Percentiles rank a stretch among this genome's conserved stretches.
These are phyloP conservation scores for Trypanosoma rangeli DNA, from an alignment of 208 protist species.

Conservation along the genomic window DNA sequence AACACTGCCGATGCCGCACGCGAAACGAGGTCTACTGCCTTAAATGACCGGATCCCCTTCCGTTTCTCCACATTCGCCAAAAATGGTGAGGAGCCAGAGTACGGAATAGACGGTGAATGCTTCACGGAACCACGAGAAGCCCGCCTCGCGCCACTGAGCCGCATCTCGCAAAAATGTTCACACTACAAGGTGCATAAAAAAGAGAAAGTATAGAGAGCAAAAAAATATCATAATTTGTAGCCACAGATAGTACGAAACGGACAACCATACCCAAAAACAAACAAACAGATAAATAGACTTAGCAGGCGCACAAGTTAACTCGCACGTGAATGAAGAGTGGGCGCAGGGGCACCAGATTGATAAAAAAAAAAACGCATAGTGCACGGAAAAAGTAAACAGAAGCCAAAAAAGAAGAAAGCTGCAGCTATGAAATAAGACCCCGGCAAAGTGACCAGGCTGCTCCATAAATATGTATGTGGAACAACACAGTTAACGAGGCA, in stretches of 20 bases:
- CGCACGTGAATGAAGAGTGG: too few species aligned
- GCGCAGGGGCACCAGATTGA: not conserved
- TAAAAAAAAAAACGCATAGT: not conserved
- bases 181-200: not conserved
- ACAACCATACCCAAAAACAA: not conserved
- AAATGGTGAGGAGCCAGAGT: constrained; percentile 30
- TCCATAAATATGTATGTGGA: not conserved
- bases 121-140: constrained; percentile 26
- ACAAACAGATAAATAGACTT: not conserved
- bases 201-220: constrained; percentile 4
- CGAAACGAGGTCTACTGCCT: constrained; percentile 11
- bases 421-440: not conserved
- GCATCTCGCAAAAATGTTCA: constrained; percentile 3
- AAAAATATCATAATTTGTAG: not conserved
- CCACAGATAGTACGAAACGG: not conserved
- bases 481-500: not conserved
- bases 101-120: constrained; percentile 25
- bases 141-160: constrained; percentile 14
- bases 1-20: constrained; percentile 10
- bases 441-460: not conserved
- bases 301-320: too few species aligned
- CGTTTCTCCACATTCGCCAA: not conserved
- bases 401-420: not conserved
- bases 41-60: not conserved
- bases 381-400: not conserved